A percentile compares a stretch with the other conserved stretches of the same genome.
phyloP scores from a whole-genome alignment of 345 rosid genomes.

The Hibiscus mutabilis region DNA sequence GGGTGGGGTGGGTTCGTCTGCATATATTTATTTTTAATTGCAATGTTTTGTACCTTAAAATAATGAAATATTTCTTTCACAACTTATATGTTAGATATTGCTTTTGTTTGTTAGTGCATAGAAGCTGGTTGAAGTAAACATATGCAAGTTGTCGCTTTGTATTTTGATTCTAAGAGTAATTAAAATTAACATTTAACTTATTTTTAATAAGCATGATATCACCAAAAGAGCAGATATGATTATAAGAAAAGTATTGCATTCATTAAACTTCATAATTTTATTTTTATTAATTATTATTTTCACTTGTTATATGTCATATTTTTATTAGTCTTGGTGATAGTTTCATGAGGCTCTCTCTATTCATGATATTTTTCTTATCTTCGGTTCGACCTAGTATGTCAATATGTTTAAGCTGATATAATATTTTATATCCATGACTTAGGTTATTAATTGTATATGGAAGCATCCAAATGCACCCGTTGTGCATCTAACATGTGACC shows the following conservation, averaged over 20 bases:
- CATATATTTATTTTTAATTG: not conserved
- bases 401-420: not conserved
- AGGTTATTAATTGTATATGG: conserved; percentile 85
- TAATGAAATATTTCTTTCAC: not conserved
- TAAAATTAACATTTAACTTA: not conserved
- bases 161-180: not conserved
- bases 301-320: not conserved
- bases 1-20: not conserved
- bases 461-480: conserved; percentile 56
- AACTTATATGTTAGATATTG: not conserved
- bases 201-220: not conserved
- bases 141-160: not conserved
- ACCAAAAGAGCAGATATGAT: not conserved
- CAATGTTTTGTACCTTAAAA: not conserved
- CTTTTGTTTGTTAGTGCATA: not conserved
- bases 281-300: not conserved
- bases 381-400: not conserved
- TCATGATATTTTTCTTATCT: not conserved
- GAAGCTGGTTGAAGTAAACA: not conserved
- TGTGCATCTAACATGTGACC: conserved; percentile 69
- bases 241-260: not conserved
- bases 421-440: conserved; percentile 19
- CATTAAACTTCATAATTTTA: not conserved
- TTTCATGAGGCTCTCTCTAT: not conserved
- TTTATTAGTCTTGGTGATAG: not conserved